Evolutionary conservation across 768 basidiomycete genomes (phyloP).

Genomic region (Trametes gibbosa): DNA sequence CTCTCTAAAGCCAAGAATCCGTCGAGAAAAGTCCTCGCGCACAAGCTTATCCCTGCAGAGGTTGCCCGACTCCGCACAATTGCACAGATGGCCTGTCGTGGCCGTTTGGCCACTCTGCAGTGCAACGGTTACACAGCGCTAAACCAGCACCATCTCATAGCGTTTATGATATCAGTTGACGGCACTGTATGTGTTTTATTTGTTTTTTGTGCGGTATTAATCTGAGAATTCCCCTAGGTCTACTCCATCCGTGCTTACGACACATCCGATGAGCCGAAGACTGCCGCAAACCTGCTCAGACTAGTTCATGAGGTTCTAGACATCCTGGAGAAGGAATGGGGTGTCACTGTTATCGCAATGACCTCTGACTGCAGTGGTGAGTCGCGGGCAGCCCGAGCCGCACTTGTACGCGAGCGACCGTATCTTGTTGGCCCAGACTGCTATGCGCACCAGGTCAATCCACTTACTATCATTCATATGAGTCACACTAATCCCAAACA

Average conservation of each 20-base stretch:
- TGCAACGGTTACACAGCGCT: not conserved
- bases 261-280: constrained; percentile 32
- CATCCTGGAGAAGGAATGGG: constrained; percentile 26
- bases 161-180: not conserved
- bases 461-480: not conserved
- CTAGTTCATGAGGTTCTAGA: constrained; percentile 21
- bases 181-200: not conserved
- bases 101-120: not conserved
- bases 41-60: not conserved
- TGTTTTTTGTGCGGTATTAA: not conserved
- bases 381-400: constrained; percentile 25
- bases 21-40: not conserved
- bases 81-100: not conserved
- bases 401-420: constrained; percentile 23
- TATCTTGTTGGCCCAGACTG: constrained; percentile 34
- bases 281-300: constrained; percentile 30
- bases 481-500: constrained; percentile 14
- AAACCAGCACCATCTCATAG: not conserved
- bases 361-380: constrained; percentile 37
- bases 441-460: constrained; percentile 37
- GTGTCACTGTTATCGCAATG: constrained; percentile 26
- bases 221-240: not conserved
- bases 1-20: not conserved
- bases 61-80: not conserved
- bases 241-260: constrained; percentile 21